These are phyloP conservation scores for Dioscorea cayenensis DNA, from an alignment of 116 monocot species.

Conservation along the genomic window DNA sequence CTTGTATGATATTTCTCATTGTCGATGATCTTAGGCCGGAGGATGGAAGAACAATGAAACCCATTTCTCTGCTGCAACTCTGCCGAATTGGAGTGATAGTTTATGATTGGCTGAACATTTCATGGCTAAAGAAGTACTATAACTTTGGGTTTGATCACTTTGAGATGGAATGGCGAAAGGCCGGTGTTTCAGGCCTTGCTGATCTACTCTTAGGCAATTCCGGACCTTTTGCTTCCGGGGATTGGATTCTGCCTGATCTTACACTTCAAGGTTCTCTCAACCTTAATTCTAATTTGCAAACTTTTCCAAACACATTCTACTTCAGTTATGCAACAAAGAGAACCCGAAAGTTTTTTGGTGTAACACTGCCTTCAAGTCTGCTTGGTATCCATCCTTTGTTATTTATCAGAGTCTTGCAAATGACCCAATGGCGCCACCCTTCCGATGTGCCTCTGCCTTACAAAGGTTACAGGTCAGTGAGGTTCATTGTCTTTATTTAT, in stretches of 20 bases:
- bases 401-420: constrained; percentile 69
- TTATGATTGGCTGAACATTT: constrained; percentile 75
- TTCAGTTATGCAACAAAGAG: constrained; percentile 88
- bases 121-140: constrained; percentile 89
- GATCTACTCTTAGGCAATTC: constrained; percentile 61
- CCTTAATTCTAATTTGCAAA: constrained; percentile 46
- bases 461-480: constrained; percentile 79
- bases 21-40: constrained; percentile 37
- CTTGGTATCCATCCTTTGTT: constrained; percentile 75
- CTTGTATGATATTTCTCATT: not conserved
- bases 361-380: constrained; percentile 66
- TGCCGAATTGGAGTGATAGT: constrained; percentile 70
- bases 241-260: constrained; percentile 93
- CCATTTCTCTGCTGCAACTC: constrained; percentile 68
- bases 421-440: constrained; percentile 70
- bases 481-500: not conserved
- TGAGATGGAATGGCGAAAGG: constrained; percentile 55
- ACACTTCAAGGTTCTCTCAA: constrained; percentile 68
- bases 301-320: constrained; percentile 88
- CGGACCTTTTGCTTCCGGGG: constrained; percentile 78
- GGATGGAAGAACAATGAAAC: constrained; percentile 61
- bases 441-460: constrained; percentile 40
- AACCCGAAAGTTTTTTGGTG: constrained; percentile 54
- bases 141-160: constrained; percentile 92
- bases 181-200: constrained; percentile 56